phyloP scores from a whole-genome alignment of 257 asterid genomes.

The Linderniella brevidens region DNA sequence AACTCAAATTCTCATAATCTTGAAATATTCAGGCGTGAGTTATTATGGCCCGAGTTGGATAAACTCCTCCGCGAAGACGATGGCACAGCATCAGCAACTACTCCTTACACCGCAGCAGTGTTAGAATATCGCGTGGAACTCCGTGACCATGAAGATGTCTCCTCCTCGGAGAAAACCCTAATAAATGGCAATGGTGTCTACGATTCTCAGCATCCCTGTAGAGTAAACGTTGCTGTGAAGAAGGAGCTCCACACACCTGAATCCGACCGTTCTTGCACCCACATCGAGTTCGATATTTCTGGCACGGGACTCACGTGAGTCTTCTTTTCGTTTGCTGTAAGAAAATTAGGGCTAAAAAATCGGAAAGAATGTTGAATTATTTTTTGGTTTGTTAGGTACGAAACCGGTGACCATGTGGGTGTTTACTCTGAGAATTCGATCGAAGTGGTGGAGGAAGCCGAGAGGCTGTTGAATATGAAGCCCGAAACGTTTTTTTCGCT shows the following conservation, averaged over 20 bases:
- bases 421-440: slow-evolving; percentile 72
- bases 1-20: too few species aligned
- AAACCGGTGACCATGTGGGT: slow-evolving; percentile 98
- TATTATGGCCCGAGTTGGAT: slow-evolving; percentile 91
- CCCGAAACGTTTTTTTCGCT: slow-evolving; percentile 75
- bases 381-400: slow-evolving; percentile 41
- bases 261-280: slow-evolving; percentile 80
- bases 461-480: slow-evolving; percentile 45
- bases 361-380: slow-evolving; percentile 1
- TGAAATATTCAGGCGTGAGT: slow-evolving; percentile 53
- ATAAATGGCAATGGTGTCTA: slow-evolving; percentile 34
- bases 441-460: slow-evolving; percentile 92
- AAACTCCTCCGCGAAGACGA: slow-evolving; percentile 45
- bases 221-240: slow-evolving; percentile 61
- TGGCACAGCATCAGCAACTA: slow-evolving; percentile 43
- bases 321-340: slow-evolving; percentile 1
- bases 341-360: too few species aligned
- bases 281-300: slow-evolving; percentile 82
- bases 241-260: slow-evolving; percentile 59
- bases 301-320: slow-evolving; percentile 82
- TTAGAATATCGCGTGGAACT: slow-evolving; percentile 74
- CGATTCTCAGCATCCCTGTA: slow-evolving; percentile 95
- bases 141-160: slow-evolving; percentile 53
- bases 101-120: slow-evolving; percentile 93
- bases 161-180: slow-evolving; percentile 21